phyloP scores from a whole-genome alignment of 805 yeast species.

The Wickerhamomyces mucosus region DNA sequence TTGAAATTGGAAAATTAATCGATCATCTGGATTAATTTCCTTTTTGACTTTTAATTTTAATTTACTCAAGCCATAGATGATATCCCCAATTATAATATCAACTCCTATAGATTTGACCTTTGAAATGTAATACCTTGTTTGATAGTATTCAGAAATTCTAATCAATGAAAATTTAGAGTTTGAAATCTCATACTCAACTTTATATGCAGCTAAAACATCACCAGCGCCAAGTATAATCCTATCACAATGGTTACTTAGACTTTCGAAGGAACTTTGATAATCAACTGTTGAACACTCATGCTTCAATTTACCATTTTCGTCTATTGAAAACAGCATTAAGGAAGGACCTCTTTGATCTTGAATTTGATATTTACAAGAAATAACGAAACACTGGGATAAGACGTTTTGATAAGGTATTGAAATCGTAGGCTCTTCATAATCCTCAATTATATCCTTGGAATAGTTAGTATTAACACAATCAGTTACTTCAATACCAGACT shows the following conservation, averaged over 20 bases:
- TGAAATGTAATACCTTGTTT: constrained; percentile 7
- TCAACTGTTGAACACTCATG: constrained; percentile 13
- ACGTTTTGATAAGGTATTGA: constrained; percentile 24
- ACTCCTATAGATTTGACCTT: constrained; percentile 12
- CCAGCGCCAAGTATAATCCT: constrained; percentile 25
- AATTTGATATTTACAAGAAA: constrained; percentile 25
- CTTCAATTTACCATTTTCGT: constrained; percentile 24
- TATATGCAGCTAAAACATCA: constrained; percentile 20
- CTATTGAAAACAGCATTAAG: constrained; percentile 25
- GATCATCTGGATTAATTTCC: constrained; percentile 6
- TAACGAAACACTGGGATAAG: constrained; percentile 26
- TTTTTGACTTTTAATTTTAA: constrained; percentile 9
- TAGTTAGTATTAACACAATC: constrained; percentile 18
- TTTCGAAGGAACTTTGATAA: constrained; percentile 16
- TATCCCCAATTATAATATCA: constrained; percentile 15
- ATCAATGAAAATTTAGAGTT: constrained; percentile 24
- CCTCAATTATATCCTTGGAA: constrained; percentile 12
- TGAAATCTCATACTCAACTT: constrained; percentile 24
- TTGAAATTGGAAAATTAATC: constrained; percentile 7
- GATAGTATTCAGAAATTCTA: constrained; percentile 15
- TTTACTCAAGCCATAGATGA: constrained; percentile 6
- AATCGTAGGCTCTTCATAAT: constrained; percentile 17
- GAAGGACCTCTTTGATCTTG: constrained; percentile 23
- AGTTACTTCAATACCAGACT: constrained; percentile 16
- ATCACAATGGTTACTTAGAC: constrained; percentile 20